Conservation (phyloP, 139 green algal species). For the Parachlorella kessleri region DNA sequence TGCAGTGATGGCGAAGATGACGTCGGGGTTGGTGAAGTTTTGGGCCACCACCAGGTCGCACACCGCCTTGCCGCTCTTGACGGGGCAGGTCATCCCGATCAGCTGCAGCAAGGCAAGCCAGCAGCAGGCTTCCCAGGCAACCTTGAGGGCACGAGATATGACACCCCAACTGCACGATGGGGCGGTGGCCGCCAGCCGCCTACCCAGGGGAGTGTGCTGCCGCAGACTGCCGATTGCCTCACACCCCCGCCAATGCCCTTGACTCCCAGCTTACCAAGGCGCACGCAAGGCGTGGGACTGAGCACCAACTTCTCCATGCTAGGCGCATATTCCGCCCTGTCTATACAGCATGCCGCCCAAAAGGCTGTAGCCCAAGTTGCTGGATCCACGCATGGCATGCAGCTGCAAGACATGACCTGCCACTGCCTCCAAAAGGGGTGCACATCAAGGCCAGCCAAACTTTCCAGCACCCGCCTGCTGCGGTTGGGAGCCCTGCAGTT, state of each 20-base stretch:
- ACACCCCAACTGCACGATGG: too few species aligned
- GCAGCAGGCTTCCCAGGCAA: neutral
- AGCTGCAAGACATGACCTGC: neutral
- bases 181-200: too few species aligned
- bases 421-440: too few species aligned
- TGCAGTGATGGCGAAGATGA: neutral
- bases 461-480: neutral
- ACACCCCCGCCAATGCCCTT: neutral
- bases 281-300: too few species aligned
- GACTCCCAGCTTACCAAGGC: too few species aligned
- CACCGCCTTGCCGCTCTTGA: neutral
- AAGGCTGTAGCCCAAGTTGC: neutral
- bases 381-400: neutral
- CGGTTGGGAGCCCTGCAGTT: neutral
- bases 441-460: too few species aligned
- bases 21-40: slow-evolving; percentile 14
- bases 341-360: neutral
- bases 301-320: too few species aligned
- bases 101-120: neutral
- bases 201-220: too few species aligned
- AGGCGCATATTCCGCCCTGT: neutral
- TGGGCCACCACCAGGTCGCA: slow-evolving; percentile 19
- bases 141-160: too few species aligned
- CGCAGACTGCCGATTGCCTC: too few species aligned
- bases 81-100: slow-evolving; percentile 6